Evolutionary conservation across 108 stramenopile species (phyloP).

Genomic region (Schizochytrium sp.): DNA sequence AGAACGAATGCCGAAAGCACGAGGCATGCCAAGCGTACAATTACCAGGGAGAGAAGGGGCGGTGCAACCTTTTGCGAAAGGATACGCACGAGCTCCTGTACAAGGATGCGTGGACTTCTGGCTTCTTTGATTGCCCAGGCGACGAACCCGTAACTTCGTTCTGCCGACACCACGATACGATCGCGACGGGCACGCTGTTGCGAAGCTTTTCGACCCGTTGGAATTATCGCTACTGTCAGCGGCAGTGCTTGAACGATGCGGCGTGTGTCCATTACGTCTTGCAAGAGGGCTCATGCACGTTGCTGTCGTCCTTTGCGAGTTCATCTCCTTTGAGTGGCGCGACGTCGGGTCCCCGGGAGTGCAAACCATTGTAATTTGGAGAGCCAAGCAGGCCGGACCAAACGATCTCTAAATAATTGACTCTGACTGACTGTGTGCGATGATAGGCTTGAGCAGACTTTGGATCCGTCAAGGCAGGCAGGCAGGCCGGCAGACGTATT

Average conservation of each 20-base stretch:
- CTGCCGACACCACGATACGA: not conserved
- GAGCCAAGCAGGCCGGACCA: no score
- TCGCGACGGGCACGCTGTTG: not conserved
- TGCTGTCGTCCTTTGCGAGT: no score
- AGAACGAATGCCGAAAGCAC: not conserved
- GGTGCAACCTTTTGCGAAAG: not conserved
- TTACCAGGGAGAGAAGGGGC: not conserved
- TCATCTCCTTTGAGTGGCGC: no score
- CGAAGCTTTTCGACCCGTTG: not conserved
- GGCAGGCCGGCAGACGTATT: no score
- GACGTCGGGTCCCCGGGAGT: no score
- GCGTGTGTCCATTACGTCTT: no score
- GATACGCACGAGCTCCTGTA: not conserved
- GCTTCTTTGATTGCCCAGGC: not conserved
- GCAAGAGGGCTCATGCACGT: no score
- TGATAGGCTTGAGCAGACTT: no score
- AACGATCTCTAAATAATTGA: no score
- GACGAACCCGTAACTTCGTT: not conserved
- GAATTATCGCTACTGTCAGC: not conserved
- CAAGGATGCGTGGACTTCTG: not conserved
- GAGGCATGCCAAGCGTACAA: not conserved
- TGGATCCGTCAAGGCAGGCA: no score
- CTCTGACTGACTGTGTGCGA: no score
- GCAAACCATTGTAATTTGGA: no score
- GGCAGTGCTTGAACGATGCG: not conserved